Evolutionary conservation across 805 yeast species (phyloP).

Genomic region (Blastobotrys americana): DNA sequence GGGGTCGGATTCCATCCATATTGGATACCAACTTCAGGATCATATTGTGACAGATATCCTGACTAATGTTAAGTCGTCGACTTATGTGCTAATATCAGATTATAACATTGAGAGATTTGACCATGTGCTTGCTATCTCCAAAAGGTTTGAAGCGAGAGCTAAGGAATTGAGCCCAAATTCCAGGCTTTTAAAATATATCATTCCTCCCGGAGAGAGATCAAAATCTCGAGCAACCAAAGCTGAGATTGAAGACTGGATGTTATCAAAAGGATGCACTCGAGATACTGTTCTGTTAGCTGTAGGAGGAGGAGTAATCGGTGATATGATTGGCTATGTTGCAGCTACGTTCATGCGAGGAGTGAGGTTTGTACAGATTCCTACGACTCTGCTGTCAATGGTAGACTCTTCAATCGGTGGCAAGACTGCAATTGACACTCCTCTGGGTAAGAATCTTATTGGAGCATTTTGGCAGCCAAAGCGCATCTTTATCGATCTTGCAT

Average conservation of each 20-base stretch:
- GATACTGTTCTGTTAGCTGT: constrained; percentile 91
- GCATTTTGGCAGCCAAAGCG: constrained; percentile 95
- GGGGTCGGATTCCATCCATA: constrained; percentile 78
- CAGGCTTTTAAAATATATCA: constrained; percentile 64
- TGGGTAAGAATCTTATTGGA: constrained; percentile 93
- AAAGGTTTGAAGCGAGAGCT: constrained; percentile 41
- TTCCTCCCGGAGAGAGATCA: constrained; percentile 89
- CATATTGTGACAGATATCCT: constrained; percentile 68
- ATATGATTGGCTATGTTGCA: constrained; percentile 98
- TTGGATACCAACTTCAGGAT: constrained; percentile 73
- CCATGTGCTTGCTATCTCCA: constrained; percentile 41
- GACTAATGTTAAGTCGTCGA: constrained; percentile 62
- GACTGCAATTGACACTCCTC: constrained; percentile 94
- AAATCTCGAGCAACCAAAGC: constrained; percentile 88
- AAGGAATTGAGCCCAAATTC: constrained; percentile 31
- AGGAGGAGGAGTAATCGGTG: constrained; percentile 99
- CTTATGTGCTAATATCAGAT: constrained; percentile 88
- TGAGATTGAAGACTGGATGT: constrained; percentile 81
- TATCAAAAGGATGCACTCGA: constrained; percentile 82
- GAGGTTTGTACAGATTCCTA: constrained; percentile 87
- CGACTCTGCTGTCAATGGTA: constrained; percentile 92
- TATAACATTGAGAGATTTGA: constrained; percentile 49
- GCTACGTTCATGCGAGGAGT: constrained; percentile 99
- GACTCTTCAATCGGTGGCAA: constrained; percentile 98
- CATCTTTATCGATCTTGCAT: constrained; percentile 80